A percentile compares a stretch with the other conserved stretches of the same genome.
These are phyloP conservation scores for Geranomyces michiganensis DNA, from an alignment of 192 early-diverging fungal genomes.

Conservation along the genomic window DNA sequence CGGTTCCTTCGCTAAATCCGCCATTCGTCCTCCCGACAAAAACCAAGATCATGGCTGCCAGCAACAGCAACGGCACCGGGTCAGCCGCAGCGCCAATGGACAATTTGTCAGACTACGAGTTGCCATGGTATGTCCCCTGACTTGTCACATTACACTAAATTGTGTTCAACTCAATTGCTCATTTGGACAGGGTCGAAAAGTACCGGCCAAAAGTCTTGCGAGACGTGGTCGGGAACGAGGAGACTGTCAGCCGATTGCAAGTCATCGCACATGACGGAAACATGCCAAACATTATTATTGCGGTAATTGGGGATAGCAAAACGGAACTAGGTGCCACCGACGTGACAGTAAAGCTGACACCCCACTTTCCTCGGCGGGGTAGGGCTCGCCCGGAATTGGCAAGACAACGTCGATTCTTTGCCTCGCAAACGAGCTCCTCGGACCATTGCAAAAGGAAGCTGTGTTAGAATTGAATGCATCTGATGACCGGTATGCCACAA, in stretches of 20 bases:
- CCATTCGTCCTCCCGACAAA: not conserved
- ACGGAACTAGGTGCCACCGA: not conserved
- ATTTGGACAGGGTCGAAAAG: conserved; percentile 80
- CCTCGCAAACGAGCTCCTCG: conserved; percentile 87
- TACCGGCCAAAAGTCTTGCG: conserved; percentile 83
- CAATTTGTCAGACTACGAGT: conserved; percentile 37
- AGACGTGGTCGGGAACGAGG: conserved; percentile 94
- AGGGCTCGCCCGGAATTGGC: conserved; percentile 92
- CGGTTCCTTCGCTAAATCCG: not conserved
- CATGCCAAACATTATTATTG: conserved; percentile 94
- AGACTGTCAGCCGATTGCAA: conserved; percentile 81
- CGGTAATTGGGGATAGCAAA: conserved; percentile 52
- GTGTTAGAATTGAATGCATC: conserved; percentile 98
- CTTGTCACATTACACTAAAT: not conserved
- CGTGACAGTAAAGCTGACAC: not conserved
- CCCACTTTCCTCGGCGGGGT: too few relatives aligned
- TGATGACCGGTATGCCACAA: conserved; percentile 76
- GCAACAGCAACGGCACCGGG: too few relatives aligned
- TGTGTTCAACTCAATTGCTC: not conserved
- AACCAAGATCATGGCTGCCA: not conserved
- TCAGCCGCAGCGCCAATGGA: too few relatives aligned
- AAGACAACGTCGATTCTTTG: conserved; percentile 97
- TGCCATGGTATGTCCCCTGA: conserved; percentile 50
- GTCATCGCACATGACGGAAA: conserved; percentile 90
- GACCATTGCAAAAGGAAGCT: conserved; percentile 83